Base-by-base conservation (phyloP, 345 rosid species). In the Euphorbia tirucalli region DNA sequence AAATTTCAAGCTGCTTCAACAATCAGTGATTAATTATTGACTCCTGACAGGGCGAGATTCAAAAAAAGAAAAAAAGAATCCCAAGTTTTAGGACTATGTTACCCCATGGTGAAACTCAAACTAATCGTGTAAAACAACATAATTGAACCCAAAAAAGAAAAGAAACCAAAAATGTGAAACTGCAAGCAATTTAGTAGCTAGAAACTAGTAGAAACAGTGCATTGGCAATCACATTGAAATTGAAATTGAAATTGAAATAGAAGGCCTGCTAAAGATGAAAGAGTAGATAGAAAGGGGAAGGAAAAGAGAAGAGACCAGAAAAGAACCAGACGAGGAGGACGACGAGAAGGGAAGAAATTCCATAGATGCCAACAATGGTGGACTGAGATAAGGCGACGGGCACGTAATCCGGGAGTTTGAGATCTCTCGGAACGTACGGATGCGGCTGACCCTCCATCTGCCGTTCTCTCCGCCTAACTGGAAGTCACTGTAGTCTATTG, bases 401-500 rank as follows among this genome's bases (percentile, higher is more conserved):
- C 6, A 86, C 91, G 65, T 83, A 92, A 31, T 83, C 97, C 0
- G 82, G 83, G 9, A 94, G 87, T 41, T 83, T 69, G 68, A 92
- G 87, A 87, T 94, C 98, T 75, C 79, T 83, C 8, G 98, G 97
- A 56, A 85, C 78, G 76, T 91, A 93, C 0, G 98, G 97, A 81
- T 93, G 97, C 67, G 79, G 76, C 41, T 52, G 75, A 21, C 19
- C 77, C 65, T 59, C 44, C 70, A 63, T 73, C 68, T 65, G 11
- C 21, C 19, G 19, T 0, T 37, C 7, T 54, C 59, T 54, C 55
- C 1, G 14, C n/a, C 14, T 3, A 18, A 32, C 5, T 5, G 2
- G 37, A 32, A 32, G 37, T 32, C 37, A 5, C 37, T 32, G n/a
- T n/a, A n/a, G n/a, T n/a, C n/a, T n/a, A n/a, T n/a, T n/a, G n/a